phyloP scores from a whole-genome alignment of 2,329 filamentous ascomycete genomes.

The Teratosphaeria pseudoeucalypti region DNA sequence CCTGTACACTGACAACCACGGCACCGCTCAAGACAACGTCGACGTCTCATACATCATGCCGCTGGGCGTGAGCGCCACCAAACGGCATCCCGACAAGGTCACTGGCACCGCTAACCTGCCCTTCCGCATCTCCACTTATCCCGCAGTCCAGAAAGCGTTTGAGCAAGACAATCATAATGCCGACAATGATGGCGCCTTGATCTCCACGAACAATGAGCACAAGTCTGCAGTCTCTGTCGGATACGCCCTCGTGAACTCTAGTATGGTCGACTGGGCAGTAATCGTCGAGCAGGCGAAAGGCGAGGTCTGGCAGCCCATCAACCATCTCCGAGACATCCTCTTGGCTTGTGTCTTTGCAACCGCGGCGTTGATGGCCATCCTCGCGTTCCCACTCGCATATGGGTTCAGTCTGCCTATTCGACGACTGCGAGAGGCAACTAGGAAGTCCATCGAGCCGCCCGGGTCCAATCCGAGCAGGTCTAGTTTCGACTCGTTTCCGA shows the following conservation, averaged over 20 bases:
- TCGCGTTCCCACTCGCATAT: slow-evolving; percentile 72
- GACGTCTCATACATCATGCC: slow-evolving; percentile 22
- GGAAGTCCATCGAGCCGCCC: slow-evolving; percentile 59
- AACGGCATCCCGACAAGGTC: slow-evolving; percentile 19
- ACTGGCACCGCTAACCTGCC: slow-evolving; percentile 34
- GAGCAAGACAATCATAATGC: slow-evolving; percentile 33
- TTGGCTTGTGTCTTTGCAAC: slow-evolving; percentile 79
- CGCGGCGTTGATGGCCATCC: slow-evolving; percentile 55
- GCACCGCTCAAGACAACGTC: slow-evolving; percentile 8
- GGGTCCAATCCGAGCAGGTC: slow-evolving; percentile 38
- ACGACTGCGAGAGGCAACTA: slow-evolving; percentile 63
- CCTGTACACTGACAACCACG: slow-evolving; percentile 20
- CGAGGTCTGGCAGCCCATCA: slow-evolving; percentile 69
- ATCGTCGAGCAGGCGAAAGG: slow-evolving; percentile 63
- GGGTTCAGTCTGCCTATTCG: slow-evolving; percentile 71
- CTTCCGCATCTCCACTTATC: slow-evolving; percentile 54
- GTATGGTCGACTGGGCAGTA: slow-evolving; percentile 70
- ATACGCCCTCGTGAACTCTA: slow-evolving; percentile 58
- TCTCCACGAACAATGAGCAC: slow-evolving; percentile 66
- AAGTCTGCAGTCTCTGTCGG: slow-evolving; percentile 64
- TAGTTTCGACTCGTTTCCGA: slow-evolving; percentile 25
- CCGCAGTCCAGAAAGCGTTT: slow-evolving; percentile 53
- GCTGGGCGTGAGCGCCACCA: slow-evolving; percentile 14
- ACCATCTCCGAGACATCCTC: slow-evolving; percentile 65
- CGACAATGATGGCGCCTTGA: slow-evolving; percentile 52